phyloP scores from a whole-genome alignment of 108 stramenopile species.

The Pseudonitzschia multistriata region DNA sequence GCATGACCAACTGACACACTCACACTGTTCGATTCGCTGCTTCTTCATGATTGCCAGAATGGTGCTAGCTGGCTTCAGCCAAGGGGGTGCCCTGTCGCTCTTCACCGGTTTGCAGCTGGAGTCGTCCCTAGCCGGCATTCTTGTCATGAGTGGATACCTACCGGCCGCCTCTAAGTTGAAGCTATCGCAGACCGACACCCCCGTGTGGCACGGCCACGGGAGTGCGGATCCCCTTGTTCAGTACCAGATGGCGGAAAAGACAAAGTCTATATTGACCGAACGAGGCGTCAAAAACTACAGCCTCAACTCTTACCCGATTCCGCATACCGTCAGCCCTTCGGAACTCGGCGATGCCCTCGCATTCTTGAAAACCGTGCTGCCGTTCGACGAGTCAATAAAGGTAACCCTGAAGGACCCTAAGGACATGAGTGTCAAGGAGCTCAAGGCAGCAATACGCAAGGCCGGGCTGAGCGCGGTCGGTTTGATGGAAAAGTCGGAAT shows the following conservation, averaged over 20 bases:
- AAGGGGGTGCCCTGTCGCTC: constrained; percentile 88
- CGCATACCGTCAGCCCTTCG: constrained; percentile 74
- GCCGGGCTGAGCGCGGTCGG: constrained; percentile 83
- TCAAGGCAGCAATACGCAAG: constrained; percentile 87
- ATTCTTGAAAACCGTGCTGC: constrained; percentile 71
- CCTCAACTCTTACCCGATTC: constrained; percentile 72
- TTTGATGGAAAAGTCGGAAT: constrained; percentile 91
- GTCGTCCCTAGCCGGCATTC: constrained; percentile 75
- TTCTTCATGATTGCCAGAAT: no score
- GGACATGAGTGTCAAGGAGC: constrained; percentile 89
- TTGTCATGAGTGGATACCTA: constrained; percentile 85
- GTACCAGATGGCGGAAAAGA: constrained; percentile 70
- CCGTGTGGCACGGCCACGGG: constrained; percentile 92
- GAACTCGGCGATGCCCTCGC: constrained; percentile 64
- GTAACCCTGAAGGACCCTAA: constrained; percentile 72
- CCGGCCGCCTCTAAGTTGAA: constrained; percentile 70
- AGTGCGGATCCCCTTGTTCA: constrained; percentile 78
- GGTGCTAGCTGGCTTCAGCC: constrained; percentile 91
- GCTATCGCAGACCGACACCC: constrained; percentile 57
- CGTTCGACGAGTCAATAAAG: constrained; percentile 57
- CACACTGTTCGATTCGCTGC: not conserved
- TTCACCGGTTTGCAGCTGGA: constrained; percentile 89
- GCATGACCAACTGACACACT: not conserved
- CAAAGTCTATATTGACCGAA: constrained; percentile 43
- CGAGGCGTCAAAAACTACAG: constrained; percentile 72